Evolutionary conservation across 192 early-diverging fungal species (phyloP), one percentile per base, ranked within the genome.

Genomic region (Paraglomus brasilianum): DNA sequence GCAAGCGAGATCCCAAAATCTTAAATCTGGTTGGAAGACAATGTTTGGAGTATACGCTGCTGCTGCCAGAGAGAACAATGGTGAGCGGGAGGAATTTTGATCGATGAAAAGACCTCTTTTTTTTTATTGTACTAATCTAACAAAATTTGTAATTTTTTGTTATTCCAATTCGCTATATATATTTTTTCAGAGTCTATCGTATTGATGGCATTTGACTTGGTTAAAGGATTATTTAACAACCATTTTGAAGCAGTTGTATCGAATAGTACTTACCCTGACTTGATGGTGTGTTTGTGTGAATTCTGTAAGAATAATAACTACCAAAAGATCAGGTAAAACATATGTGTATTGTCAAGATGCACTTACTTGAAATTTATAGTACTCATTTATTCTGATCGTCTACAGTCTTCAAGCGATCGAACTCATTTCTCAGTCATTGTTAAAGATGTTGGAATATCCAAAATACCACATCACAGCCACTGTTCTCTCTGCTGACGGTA

Each of bases 1-100:
- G 44, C 83, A 84, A 57, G 88, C 92, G 0, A 77, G 91, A 45
- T 83, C 92, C 38, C 77, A 81, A 65, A 83, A 89, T 30, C 91
- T 97, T 55, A 85, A 90, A 43, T 91, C 88, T 14, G 95, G 95
- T 0, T 93, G 90, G 87, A 89, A 87, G 60, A 82, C 86, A 0
- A 82, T 91, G 52, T 66, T 91, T 49, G 80, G 81, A 36, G 87
- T 87, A 0, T 79, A 87, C 72, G 73, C 88, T 8, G 83, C 77
- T 19, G 90, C 85, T 40, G 88, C 90, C 0, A 83, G 87, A 57
- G 87, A 92, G 41, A 50, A 72, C 10, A 80, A 77, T 46, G 67
- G 76, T 72, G 69, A 71, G 38, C n/a, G n/a, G n/a, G n/a, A n/a
- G n/a, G n/a, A n/a, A n/a, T n/a, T n/a, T 9, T 71, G 53, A 78